Base-by-base conservation (phyloP, 192 early-diverging fungal species). In the Backusella luteola region DNA sequence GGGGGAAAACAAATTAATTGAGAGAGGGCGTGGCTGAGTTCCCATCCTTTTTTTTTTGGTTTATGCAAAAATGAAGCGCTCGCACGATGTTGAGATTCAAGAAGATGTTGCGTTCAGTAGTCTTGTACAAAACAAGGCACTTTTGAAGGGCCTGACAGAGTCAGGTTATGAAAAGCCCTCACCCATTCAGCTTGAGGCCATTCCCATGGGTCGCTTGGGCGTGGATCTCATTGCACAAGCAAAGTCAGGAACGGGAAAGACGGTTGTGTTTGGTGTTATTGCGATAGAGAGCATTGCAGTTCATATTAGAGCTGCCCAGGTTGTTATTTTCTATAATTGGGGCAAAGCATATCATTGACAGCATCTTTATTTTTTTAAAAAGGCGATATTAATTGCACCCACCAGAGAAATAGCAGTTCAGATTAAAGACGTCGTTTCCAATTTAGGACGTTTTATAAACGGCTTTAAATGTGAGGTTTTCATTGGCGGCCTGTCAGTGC, bases 141-240 rank as follows among this genome's bases (percentile, higher is more conserved):
- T 89, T 7, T 73, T 89, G 11, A 72, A 78, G 8, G 88, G 88
- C 6, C 75, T 89, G 6, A 46, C 49, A 38, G 67, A 81, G 4
- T 79, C 87, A 1, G 88, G 88, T 38, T 89, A 89, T 73, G 87
- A 85, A n/a, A 67, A 77, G 26, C 90, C 90, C 0, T 90, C 90
- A 0, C 87, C 89, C 15, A 91, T 91, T 53, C 90, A 91, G 66
- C 82, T 89, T 46, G 86, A 91, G 44, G 89, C 90, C 4, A 89
- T 91, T 73, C 89, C 90, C 14, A 76, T 90, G 21, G 85, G 85
- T 19, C 73, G 84, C 3, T 80, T 90, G 2, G 89, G 89, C 0
- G 78, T 90, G 6, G 87, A 96, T 81, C 81, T 96, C 82, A 91
- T 96, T 69, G 94, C 94, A 1, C 95, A 96, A 74, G 93, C 94